phyloP scores from a whole-genome alignment of 108 stramenopile species.

The Nitzschia putrida region DNA sequence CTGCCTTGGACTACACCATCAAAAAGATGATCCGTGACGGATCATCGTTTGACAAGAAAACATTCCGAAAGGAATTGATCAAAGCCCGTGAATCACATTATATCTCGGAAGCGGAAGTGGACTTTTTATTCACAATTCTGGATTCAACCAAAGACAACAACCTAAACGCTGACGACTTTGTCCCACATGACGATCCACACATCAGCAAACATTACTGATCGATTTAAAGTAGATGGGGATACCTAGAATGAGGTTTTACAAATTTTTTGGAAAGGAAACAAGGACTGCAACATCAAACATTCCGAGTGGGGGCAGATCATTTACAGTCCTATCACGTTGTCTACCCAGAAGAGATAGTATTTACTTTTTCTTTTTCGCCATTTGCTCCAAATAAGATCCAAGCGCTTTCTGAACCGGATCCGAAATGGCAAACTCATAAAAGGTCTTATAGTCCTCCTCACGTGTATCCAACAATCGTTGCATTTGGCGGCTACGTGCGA shows the following conservation, averaged over 20 bases:
- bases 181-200: not conserved
- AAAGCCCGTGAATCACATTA: conserved; percentile 29
- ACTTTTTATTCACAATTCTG: conserved; percentile 51
- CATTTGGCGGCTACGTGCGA: conserved; percentile 51
- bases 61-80: conserved; percentile 27
- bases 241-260: too few relatives aligned
- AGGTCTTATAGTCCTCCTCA: conserved; percentile 60
- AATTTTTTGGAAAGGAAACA: too few relatives aligned
- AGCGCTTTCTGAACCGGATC: conserved; percentile 66
- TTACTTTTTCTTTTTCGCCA: conserved; percentile 48
- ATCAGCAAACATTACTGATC: too few relatives aligned
- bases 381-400: conserved; percentile 50
- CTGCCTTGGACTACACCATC: conserved; percentile 55
- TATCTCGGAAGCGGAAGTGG: conserved; percentile 41
- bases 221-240: too few relatives aligned
- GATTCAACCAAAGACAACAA: conserved; percentile 44
- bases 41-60: conserved; percentile 23
- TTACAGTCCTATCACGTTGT: too few relatives aligned
- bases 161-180: conserved; percentile 36
- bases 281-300: too few relatives aligned
- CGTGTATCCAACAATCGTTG: conserved; percentile 48
- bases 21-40: conserved; percentile 37
- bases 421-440: conserved; percentile 64
- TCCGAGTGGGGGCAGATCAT: too few relatives aligned
- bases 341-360: not conserved